Evolutionary conservation across 2,329 filamentous ascomycete genomes (phyloP).

Genomic region (Hymenoscyphus occultus): DNA sequence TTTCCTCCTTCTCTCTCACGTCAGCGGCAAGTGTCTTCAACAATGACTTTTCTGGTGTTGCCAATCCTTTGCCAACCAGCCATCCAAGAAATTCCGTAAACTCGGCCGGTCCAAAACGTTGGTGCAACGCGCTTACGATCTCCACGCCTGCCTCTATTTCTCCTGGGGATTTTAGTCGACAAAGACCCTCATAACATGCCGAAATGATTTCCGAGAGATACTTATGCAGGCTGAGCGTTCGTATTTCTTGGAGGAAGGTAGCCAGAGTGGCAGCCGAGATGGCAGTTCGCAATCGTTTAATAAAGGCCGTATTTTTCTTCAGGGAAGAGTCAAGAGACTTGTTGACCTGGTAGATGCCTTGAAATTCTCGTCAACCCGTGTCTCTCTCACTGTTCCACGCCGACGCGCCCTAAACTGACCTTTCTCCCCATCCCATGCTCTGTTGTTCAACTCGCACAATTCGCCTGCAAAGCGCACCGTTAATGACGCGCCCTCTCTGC

Average conservation of each 20-base stretch:
- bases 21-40: constrained; percentile 78
- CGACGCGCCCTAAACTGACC: constrained; percentile 51
- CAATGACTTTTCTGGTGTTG: constrained; percentile 80
- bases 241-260: constrained; percentile 87
- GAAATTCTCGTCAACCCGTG: background rate
- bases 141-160: constrained; percentile 91
- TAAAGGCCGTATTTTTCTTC: constrained; percentile 98
- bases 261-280: constrained; percentile 75
- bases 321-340: constrained; percentile 86
- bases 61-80: constrained; percentile 86
- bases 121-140: constrained; percentile 90
- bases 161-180: constrained; percentile 84
- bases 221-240: constrained; percentile 86
- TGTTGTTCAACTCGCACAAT: constrained; percentile 82
- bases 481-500: constrained; percentile 19
- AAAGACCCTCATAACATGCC: constrained; percentile 90
- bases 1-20: constrained; percentile 89
- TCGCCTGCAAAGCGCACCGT: constrained; percentile 59
- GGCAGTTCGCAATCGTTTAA: constrained; percentile 89
- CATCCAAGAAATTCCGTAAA: constrained; percentile 92
- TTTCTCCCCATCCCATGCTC: constrained; percentile 84
- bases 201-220: constrained; percentile 97
- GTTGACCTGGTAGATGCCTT: constrained; percentile 50
- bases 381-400: background rate
- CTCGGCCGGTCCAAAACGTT: constrained; percentile 85